Evolutionary conservation across 768 basidiomycete species (phyloP).

Genomic region (Dacryopinax spathularia): DNA sequence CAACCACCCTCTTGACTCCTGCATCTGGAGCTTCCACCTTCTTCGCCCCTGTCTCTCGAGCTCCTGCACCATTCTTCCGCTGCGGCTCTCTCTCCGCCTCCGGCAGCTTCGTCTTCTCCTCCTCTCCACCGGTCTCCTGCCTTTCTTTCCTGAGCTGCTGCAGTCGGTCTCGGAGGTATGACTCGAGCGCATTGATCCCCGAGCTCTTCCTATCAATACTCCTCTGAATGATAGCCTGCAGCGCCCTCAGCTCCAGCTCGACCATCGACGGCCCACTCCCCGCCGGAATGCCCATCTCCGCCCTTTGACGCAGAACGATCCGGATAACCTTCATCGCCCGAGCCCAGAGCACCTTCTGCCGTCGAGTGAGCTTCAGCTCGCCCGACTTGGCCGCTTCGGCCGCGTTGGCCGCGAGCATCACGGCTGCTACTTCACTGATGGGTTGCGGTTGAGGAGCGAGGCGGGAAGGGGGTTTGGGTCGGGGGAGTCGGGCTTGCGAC

Average conservation of each 20-base stretch:
- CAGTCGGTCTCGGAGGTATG: neutral
- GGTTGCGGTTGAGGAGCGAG: no score
- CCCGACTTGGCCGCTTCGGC: no score
- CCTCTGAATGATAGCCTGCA: neutral
- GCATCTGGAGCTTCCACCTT: no score
- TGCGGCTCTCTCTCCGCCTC: no score
- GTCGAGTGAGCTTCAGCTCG: neutral
- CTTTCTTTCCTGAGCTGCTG: neutral
- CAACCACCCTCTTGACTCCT: no score
- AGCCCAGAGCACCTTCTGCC: neutral
- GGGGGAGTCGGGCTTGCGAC: no score
- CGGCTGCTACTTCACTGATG: neutral
- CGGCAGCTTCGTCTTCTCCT: no score
- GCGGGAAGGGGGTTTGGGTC: no score
- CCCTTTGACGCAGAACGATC: neutral
- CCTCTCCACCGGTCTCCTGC: neutral
- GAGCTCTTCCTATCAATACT: neutral
- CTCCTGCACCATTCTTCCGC: no score
- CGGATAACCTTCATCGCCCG: neutral
- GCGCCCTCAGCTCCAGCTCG: neutral
- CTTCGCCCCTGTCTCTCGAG: no score
- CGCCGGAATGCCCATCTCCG: neutral
- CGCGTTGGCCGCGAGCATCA: neutral
- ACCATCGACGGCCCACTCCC: neutral
- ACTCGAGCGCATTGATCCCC: neutral